Conservation (phyloP, 1,284 basidiomycete genomes). For the Trametes versicolor region DNA sequence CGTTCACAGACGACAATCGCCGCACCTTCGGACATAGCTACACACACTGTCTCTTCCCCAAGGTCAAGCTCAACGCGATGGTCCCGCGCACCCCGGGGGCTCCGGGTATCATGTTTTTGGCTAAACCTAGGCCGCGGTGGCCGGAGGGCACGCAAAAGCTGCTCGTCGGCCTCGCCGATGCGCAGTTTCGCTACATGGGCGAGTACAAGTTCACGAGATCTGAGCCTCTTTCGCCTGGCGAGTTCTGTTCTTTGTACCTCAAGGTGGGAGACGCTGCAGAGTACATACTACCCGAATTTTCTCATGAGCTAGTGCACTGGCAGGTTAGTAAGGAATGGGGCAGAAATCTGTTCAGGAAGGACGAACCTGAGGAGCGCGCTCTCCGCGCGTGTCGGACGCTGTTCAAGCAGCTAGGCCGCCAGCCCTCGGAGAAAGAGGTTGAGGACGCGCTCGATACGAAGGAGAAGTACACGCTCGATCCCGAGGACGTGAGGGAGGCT, state of each 20-base stretch:
- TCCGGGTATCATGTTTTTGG: constrained; percentile 18
- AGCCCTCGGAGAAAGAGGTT: constrained; percentile 13
- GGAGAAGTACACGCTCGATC: background rate
- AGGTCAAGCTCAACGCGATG: constrained; percentile 22
- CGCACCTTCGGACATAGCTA: constrained; percentile 15
- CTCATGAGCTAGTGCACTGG: background rate
- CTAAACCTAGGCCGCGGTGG: constrained; percentile 10
- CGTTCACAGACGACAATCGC: constrained; percentile 15
- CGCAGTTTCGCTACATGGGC: constrained; percentile 31
- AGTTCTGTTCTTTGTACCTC: constrained; percentile 28
- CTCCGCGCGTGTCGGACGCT: constrained; percentile 24
- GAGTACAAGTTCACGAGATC: constrained; percentile 24
- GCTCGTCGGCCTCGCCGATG: constrained; percentile 22
- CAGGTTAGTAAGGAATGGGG: background rate
- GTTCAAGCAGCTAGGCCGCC: constrained; percentile 15
- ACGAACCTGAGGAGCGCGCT: background rate
- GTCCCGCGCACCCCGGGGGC: constrained; percentile 23
- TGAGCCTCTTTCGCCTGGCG: constrained; percentile 25
- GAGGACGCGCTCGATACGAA: constrained; percentile 11
- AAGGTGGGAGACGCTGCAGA: no score
- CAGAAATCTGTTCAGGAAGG: background rate
- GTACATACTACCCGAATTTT: no score
- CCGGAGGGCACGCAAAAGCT: constrained; percentile 17
- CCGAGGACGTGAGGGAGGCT: constrained; percentile 24
- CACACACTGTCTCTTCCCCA: constrained; percentile 25